A percentile compares a stretch with the other conserved stretches of the same genome.
These are phyloP conservation scores for Eimeria sp. DNA, from an alignment of 169 alveolate genomes.

Conservation along the genomic window DNA sequence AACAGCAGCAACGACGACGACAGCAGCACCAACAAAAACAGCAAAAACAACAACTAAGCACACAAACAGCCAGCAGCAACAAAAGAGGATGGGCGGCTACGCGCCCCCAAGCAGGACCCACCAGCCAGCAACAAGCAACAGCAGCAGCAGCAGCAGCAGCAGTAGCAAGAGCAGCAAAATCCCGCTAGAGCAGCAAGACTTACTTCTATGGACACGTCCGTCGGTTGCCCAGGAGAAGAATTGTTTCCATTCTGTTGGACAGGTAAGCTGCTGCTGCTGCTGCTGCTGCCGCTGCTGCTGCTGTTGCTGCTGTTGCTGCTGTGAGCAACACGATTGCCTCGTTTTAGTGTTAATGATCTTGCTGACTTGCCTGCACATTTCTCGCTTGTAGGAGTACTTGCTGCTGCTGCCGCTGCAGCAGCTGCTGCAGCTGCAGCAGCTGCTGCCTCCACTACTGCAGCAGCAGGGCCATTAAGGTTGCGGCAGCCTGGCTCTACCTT, in stretches of 20 bases:
- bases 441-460: too few relatives aligned
- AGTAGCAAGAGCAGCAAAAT: background rate
- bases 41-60: background rate
- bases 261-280: background rate
- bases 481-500: too few relatives aligned
- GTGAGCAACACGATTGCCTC: too few relatives aligned
- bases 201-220: background rate
- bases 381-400: too few relatives aligned
- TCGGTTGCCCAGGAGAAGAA: background rate
- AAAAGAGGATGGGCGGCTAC: too few relatives aligned
- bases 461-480: too few relatives aligned
- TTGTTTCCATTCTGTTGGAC: background rate
- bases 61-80: background rate
- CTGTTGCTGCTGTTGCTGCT: too few relatives aligned
- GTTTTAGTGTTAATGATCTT: too few relatives aligned
- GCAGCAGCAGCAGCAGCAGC: background rate
- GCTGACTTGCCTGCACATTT: too few relatives aligned
- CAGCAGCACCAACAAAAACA: background rate
- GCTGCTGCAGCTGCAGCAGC: too few relatives aligned
- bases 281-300: background rate
- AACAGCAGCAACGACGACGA: background rate
- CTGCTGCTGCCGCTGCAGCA: too few relatives aligned
- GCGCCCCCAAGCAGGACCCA: background rate
- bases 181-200: background rate
- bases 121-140: background rate